Evolutionary conservation across 345 rosid genomes (phyloP).

Genomic region (Salix udensis): DNA sequence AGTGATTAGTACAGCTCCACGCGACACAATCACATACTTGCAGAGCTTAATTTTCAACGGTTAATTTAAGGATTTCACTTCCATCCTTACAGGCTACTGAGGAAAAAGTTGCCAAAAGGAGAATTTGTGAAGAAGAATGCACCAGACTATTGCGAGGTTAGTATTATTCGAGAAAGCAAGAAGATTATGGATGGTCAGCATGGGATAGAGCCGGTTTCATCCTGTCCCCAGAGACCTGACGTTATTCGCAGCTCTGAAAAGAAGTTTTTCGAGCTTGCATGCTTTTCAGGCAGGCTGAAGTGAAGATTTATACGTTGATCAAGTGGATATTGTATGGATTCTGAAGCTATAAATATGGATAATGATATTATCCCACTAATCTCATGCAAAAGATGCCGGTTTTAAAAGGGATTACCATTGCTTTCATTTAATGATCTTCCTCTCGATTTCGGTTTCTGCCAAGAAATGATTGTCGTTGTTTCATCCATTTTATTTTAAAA

Average conservation of each 20-base stretch:
- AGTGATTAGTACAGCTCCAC: not conserved
- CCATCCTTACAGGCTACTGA: constrained; percentile 22
- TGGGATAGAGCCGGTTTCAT: constrained; percentile 2
- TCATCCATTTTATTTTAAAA: not conserved
- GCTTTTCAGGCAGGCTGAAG: constrained; percentile 40
- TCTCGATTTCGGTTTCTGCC: not conserved
- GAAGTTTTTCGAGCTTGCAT: constrained; percentile 35
- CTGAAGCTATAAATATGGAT: too few species aligned
- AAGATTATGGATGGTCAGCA: constrained; percentile 20
- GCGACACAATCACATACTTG: too few species aligned
- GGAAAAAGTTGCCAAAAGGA: constrained; percentile 36
- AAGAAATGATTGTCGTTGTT: not conserved
- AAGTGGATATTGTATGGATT: not conserved
- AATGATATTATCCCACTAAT: too few species aligned
- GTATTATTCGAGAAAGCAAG: constrained; percentile 39
- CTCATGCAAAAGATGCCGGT: too few species aligned
- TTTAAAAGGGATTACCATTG: too few species aligned
- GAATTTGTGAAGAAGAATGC: constrained; percentile 49
- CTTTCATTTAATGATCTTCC: too few species aligned
- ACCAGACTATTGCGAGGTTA: constrained; percentile 50
- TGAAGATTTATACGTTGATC: not conserved
- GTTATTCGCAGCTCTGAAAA: constrained; percentile 6
- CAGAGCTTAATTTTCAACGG: not conserved
- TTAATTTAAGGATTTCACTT: not conserved
- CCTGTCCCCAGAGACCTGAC: constrained; percentile 3